Evolutionary conservation across 768 basidiomycete species (phyloP).

Genomic region (Russula earlei): DNA sequence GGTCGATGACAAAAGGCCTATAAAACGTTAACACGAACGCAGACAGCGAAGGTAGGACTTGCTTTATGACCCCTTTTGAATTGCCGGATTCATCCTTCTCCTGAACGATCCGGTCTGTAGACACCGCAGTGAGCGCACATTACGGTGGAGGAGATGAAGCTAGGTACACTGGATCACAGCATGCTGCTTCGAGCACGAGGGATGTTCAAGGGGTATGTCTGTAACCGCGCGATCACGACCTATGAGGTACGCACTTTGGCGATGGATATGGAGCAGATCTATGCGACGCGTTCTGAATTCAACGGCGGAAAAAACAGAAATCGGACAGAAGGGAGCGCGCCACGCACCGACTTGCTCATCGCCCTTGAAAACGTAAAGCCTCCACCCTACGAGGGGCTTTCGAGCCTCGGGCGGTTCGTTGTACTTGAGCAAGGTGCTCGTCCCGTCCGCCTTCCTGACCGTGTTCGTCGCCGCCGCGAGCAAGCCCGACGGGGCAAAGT

Average conservation of each 20-base stretch:
- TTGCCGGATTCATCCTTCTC: conserved; percentile 85
- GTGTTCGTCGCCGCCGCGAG: conserved; percentile 96
- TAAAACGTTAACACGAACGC: neutral
- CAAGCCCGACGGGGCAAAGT: conserved; percentile 80
- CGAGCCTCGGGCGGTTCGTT: conserved; percentile 98
- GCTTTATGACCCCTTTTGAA: conserved; percentile 78
- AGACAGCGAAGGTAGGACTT: conserved; percentile 25
- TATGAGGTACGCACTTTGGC: conserved; percentile 90
- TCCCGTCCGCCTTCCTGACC: conserved; percentile 64
- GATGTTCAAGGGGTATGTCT: conserved; percentile 87
- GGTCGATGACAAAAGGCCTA: conserved; percentile 94
- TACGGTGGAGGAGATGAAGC: neutral
- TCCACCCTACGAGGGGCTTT: conserved; percentile 83
- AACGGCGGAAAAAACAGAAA: neutral
- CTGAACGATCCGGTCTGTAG: conserved; percentile 66
- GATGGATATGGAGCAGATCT: conserved; percentile 89
- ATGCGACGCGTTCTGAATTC: neutral
- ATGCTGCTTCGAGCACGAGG: conserved; percentile 97
- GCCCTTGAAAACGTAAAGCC: conserved; percentile 96
- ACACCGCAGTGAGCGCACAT: conserved; percentile 7
- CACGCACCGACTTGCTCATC: conserved; percentile 85
- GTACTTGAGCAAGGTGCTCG: conserved; percentile 83
- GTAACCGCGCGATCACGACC: conserved; percentile 83
- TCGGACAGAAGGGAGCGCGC: conserved; percentile 3
- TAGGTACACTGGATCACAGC: conserved; percentile 85